These are phyloP conservation scores for Parachaetomium inaequale DNA, from an alignment of 495 filamentous ascomycete genomes.

Conservation along the genomic window DNA sequence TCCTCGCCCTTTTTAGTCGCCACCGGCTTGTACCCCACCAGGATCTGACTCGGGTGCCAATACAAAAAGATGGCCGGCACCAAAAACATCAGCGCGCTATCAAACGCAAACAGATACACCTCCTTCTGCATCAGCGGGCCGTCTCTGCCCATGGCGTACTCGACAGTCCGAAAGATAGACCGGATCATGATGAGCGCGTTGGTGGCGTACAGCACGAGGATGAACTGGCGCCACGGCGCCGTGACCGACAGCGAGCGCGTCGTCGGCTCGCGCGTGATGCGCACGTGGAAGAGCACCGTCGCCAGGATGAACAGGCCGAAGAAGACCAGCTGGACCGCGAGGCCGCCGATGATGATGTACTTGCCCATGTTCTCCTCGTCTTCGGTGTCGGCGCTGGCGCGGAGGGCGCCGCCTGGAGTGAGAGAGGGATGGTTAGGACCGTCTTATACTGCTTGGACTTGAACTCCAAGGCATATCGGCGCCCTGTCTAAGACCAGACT, in stretches of 20 bases:
- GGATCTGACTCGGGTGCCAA: no score
- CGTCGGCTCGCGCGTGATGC: no score
- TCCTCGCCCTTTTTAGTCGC: no score
- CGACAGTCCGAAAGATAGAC: conserved; percentile 57
- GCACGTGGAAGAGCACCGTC: conserved; percentile 38
- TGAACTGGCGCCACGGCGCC: conserved; percentile 50
- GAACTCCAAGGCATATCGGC: no score
- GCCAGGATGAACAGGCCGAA: conserved; percentile 51
- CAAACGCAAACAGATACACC: conserved; percentile 60
- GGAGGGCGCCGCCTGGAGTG: no score
- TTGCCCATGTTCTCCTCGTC: conserved; percentile 41
- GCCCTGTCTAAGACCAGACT: no score
- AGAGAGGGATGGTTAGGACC: no score
- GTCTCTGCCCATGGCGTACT: conserved; percentile 55
- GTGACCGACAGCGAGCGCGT: no score
- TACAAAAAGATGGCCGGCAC: conserved; percentile 39
- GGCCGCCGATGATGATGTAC: conserved; percentile 43
- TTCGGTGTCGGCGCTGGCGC: no score
- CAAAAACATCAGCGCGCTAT: conserved; percentile 54
- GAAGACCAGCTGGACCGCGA: conserved; percentile 49
- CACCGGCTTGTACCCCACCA: no score
- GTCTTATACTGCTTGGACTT: no score
- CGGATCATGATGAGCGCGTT: conserved; percentile 58
- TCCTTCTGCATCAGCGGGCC: conserved; percentile 51
- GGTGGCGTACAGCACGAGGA: conserved; percentile 50